Evolutionary conservation across 2,329 filamentous ascomycete genomes (phyloP).

Genomic region (Aspergillus cejpii): DNA sequence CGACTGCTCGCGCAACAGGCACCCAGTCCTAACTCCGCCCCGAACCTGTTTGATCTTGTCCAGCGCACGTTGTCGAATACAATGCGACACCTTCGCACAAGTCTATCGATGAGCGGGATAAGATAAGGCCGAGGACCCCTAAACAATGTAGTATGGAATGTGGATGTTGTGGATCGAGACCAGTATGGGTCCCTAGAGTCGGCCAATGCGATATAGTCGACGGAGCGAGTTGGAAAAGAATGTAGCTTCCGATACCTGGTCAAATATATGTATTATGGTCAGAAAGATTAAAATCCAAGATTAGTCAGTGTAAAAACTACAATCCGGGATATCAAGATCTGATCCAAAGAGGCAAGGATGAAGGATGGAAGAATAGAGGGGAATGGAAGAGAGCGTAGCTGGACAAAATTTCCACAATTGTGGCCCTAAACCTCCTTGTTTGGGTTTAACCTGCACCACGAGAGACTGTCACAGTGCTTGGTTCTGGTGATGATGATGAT

Average conservation of each 20-base stretch:
- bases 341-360: conserved; percentile 2
- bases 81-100: not conserved
- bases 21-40: not conserved
- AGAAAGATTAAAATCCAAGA: conserved; percentile 20
- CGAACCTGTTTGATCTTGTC: not conserved
- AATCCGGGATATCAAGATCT: not conserved
- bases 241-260: conserved; percentile 16
- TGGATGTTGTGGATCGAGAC: conserved; percentile 14
- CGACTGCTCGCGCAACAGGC: conserved; percentile 7
- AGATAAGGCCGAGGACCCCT: not conserved
- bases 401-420: conserved; percentile 21
- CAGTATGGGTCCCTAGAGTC: conserved; percentile 3
- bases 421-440: conserved; percentile 5
- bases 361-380: conserved; percentile 23
- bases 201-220: conserved; percentile 6
- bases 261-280: conserved; percentile 21
- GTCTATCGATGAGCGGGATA: not conserved
- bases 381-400: conserved; percentile 34
- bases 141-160: conserved; percentile 23
- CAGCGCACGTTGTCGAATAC: not conserved
- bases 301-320: too few species aligned
- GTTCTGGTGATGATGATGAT: conserved; percentile 7
- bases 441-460: conserved; percentile 4
- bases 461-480: conserved; percentile 3
- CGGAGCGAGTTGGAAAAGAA: conserved; percentile 13